These are phyloP conservation scores for Pythium periplocum DNA, from an alignment of 352 stramenopile species.

Conservation along the genomic window DNA sequence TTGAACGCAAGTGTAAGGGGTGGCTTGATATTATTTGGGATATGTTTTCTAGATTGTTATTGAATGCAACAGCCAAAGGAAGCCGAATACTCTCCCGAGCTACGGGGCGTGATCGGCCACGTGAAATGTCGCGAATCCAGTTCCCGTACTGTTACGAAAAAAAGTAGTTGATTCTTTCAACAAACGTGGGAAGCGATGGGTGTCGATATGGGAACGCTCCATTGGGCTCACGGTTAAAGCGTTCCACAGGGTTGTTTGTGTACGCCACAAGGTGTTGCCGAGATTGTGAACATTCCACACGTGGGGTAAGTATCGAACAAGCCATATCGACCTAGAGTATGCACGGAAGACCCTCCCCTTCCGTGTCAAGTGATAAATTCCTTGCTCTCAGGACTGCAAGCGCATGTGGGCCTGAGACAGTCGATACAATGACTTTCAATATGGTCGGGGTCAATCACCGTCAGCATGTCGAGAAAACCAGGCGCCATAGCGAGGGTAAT, in stretches of 20 bases:
- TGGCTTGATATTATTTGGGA: too few species aligned
- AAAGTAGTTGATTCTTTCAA: conserved; percentile 2
- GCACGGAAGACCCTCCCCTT: conserved; percentile 5
- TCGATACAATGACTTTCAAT: conserved; percentile 1
- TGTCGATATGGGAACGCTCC: conserved; percentile 2
- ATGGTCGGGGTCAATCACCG: conserved; percentile 1
- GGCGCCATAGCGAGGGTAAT: conserved; percentile 6
- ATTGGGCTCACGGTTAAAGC: conserved; percentile 9
- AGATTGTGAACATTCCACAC: conserved; percentile 8
- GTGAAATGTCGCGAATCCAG: conserved; percentile 1
- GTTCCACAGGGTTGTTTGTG: conserved; percentile 13
- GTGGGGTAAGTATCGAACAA: not conserved
- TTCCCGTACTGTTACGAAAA: conserved; percentile 7
- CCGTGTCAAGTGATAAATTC: not conserved
- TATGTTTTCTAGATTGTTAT: not conserved
- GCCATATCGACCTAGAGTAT: conserved; percentile 8
- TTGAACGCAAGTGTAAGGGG: too few species aligned
- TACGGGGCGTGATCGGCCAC: not conserved
- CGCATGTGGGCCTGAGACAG: conserved; percentile 1
- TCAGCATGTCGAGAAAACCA: conserved; percentile 13
- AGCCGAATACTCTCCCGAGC: conserved; percentile 1
- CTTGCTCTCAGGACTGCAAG: not conserved
- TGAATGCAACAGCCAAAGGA: not conserved
- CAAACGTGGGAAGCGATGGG: conserved; percentile 1
- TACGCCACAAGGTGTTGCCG: not conserved